A percentile compares a stretch with the other conserved stretches of the same genome.
Conservation (phyloP, 2,329 filamentous ascomycete species). For the Chaetomiaceae sp. region DNA sequence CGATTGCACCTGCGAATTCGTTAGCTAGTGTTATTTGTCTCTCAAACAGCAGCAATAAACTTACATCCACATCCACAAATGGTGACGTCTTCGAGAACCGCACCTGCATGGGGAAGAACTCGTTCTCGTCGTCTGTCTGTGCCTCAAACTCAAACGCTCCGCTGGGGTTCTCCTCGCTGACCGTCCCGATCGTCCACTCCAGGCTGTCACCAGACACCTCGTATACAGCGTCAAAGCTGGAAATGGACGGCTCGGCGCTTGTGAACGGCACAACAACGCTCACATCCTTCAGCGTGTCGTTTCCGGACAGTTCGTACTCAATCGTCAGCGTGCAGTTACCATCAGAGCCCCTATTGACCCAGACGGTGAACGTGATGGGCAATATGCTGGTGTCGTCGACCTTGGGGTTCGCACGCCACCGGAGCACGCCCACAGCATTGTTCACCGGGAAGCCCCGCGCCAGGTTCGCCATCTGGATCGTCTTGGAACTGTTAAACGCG, state of each 20-base stretch:
- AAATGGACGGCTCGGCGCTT: conserved; percentile 78
- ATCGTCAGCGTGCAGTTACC: conserved; percentile 85
- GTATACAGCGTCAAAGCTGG: conserved; percentile 90
- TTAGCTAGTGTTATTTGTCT: conserved; percentile 27
- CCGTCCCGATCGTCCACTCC: conserved; percentile 87
- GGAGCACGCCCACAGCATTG: conserved; percentile 85
- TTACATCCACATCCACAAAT: conserved; percentile 90
- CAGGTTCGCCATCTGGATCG: conserved; percentile 85
- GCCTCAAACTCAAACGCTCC: conserved; percentile 96
- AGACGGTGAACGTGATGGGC: conserved; percentile 94
- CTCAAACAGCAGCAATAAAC: conserved; percentile 33
- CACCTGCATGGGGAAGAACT: conserved; percentile 97
- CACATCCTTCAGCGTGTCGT: conserved; percentile 76
- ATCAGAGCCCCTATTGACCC: conserved; percentile 84
- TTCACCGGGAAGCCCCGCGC: conserved; percentile 90
- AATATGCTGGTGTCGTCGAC: conserved; percentile 74
- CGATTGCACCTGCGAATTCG: conserved; percentile 51
- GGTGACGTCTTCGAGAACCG: conserved; percentile 81
- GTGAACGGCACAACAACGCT: conserved; percentile 82
- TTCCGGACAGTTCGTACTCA: conserved; percentile 88
- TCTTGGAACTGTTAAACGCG: conserved; percentile 75
- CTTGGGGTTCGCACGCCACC: conserved; percentile 85
- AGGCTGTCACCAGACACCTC: conserved; percentile 89
- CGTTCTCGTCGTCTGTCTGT: conserved; percentile 77
- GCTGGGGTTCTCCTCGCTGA: conserved; percentile 75